Evolutionary conservation across 1,284 basidiomycete species (phyloP), one percentile per base, ranked within the genome.

Genomic region (Pseudozyma tsukubaensis): DNA sequence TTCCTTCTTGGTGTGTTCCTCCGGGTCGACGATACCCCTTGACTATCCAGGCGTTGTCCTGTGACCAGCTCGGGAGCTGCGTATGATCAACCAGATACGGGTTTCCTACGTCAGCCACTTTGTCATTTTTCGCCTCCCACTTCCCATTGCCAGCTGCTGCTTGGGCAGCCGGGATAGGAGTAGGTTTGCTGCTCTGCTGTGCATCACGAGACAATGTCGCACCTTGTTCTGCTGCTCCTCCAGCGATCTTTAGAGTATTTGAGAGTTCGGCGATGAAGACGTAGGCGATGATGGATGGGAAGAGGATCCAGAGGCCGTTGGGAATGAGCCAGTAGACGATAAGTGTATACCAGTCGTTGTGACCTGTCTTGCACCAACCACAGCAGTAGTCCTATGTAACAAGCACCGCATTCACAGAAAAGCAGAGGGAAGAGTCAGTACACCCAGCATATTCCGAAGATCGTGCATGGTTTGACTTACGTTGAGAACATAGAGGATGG

Each of bases 231-330:
- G n/a, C 49, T 43, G 76, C 57, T 42, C 76, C 72, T 37, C 76
- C 79, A 40, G 72, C 76, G 29, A 63, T 47, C 44, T 64, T 61
- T 49, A 81, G 72, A 5, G 59, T 61, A 13, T 24, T 39, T 1
- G 65, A 57, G 19, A 81, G 59, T 19, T 78, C 76, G 13, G 14
- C 21, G 21, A 64, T 50, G 19, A 81, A 60, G 24, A 59, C 21
- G 21, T 42, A 50, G 4, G 48, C 92, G 62, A 93, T 89, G 72
- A 90, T 81, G 45, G 86, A 79, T 0, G 92, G 92, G 40, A 92
- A 80, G 35, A 92, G 79, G 59, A 93, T 85, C 92, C 92, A 93
- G 9, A 91, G 72, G 4, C 92, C 91, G 74, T 94, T 94, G 0
- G 92, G 92, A 48, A 93, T 81, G 69, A 92, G 87, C 89, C 89